A percentile compares a stretch with the other conserved stretches of the same genome.
phyloP scores from a whole-genome alignment of 2,329 filamentous ascomycete genomes.

The Mycosphaerella arachidis region DNA sequence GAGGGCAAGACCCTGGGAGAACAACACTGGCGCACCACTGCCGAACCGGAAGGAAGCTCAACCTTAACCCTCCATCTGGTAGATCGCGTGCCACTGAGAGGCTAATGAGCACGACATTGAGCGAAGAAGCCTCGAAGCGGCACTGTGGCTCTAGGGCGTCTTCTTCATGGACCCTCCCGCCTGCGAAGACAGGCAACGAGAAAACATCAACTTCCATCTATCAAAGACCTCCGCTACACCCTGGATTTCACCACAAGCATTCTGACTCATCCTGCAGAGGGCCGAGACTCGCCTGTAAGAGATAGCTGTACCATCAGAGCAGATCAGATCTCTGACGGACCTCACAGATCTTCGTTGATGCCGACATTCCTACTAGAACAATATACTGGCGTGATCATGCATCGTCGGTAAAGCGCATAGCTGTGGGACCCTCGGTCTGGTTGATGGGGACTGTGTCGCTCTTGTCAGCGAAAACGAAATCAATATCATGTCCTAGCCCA shows the following conservation, averaged over 20 bases:
- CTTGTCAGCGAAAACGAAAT: constrained; percentile 11
- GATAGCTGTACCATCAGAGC: not conserved
- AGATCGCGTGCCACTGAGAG: not conserved
- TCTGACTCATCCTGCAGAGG: not conserved
- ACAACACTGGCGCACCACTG: not conserved
- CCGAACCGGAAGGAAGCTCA: not conserved
- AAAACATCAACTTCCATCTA: not conserved
- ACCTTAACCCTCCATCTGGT: not conserved
- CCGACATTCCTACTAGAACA: not conserved
- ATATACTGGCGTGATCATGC: constrained; percentile 6
- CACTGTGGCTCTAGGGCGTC: no score
- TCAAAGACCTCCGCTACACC: not conserved
- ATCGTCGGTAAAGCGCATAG: constrained; percentile 8
- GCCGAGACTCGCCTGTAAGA: not conserved
- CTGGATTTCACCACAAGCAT: not conserved
- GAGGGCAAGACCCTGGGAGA: no score
- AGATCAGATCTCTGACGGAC: not conserved
- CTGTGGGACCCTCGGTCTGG: constrained; percentile 6
- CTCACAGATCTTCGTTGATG: constrained; percentile 1
- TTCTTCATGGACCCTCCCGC: no score
- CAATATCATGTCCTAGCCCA: constrained; percentile 9
- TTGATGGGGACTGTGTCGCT: constrained; percentile 6
- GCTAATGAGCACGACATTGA: not conserved
- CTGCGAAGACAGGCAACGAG: no score
- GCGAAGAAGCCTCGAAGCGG: not conserved